These are phyloP conservation scores for Hymenoscyphus infarciens DNA, from an alignment of 2,329 filamentous ascomycete species.

Conservation along the genomic window DNA sequence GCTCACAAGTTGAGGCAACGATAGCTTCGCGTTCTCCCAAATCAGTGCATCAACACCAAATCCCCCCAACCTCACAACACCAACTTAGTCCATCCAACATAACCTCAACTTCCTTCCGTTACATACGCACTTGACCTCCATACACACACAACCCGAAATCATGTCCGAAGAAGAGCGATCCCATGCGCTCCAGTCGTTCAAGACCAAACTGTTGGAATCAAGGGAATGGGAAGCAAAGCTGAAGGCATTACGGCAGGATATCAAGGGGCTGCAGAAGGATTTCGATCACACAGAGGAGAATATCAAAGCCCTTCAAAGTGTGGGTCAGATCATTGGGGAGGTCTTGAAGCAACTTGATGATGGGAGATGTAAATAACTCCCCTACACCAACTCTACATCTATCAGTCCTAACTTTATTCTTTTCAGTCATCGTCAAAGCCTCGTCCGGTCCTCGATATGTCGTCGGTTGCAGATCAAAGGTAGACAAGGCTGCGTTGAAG, in stretches of 20 bases:
- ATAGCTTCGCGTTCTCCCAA: conserved; percentile 15
- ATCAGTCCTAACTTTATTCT: conserved; percentile 21
- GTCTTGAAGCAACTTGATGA: conserved; percentile 98
- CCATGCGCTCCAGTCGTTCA: conserved; percentile 73
- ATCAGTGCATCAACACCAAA: conserved; percentile 8
- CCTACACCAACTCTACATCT: not conserved
- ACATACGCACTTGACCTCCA: not conserved
- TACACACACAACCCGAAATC: conserved; percentile 12
- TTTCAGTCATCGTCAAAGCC: conserved; percentile 91
- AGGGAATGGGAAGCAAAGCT: conserved; percentile 99
- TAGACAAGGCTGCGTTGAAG: conserved; percentile 95
- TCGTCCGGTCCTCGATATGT: conserved; percentile 97
- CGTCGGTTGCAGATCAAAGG: conserved; percentile 95
- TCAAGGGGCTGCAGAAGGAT: conserved; percentile 91
- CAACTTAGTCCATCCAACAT: conserved; percentile 2
- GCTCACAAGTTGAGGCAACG: conserved; percentile 9
- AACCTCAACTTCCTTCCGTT: not conserved
- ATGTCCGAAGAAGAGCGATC: conserved; percentile 52
- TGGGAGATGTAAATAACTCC: conserved; percentile 75
- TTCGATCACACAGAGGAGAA: conserved; percentile 98
- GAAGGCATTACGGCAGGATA: conserved; percentile 88
- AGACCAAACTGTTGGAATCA: conserved; percentile 82
- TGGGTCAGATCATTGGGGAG: conserved; percentile 98
- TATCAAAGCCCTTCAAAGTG: conserved; percentile 98
- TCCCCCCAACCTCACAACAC: conserved; percentile 4